These are phyloP conservation scores for Lactarius hengduanensis DNA, from an alignment of 768 basidiomycete genomes.

Conservation along the genomic window DNA sequence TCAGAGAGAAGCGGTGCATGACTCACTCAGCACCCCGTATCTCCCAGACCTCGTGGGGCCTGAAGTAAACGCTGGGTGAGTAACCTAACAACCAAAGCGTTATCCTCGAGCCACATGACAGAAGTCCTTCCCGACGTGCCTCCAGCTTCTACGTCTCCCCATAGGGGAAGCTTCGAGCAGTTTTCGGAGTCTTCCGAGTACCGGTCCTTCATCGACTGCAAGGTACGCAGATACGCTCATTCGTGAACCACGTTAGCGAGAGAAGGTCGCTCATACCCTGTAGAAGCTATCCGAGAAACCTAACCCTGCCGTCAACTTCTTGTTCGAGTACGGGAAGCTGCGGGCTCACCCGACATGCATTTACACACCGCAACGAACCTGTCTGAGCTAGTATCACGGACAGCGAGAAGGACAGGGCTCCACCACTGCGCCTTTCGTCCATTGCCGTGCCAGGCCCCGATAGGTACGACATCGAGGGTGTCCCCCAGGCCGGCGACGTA, in stretches of 20 bases:
- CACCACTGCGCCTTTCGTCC: slow-evolving; percentile 91
- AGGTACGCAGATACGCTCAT: slow-evolving; percentile 11
- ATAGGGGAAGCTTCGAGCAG: slow-evolving; percentile 51
- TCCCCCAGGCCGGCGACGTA: slow-evolving; percentile 82
- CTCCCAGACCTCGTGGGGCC: slow-evolving; percentile 84
- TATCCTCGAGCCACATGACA: slow-evolving; percentile 6
- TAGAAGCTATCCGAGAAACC: slow-evolving; percentile 87
- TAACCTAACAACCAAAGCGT: slow-evolving; percentile 44
- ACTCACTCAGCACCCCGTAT: slow-evolving; percentile 72
- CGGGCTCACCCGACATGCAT: slow-evolving; percentile 73
- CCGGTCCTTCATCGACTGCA: slow-evolving; percentile 58
- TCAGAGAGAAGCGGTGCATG: slow-evolving; percentile 1
- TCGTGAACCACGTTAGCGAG: background rate
- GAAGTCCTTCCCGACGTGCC: slow-evolving; percentile 40
- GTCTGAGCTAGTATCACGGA: slow-evolving; percentile 64
- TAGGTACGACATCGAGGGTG: slow-evolving; percentile 66
- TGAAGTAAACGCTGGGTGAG: slow-evolving; percentile 65
- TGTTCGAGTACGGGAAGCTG: background rate
- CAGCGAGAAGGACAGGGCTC: slow-evolving; percentile 81
- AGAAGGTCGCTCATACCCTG: slow-evolving; percentile 45
- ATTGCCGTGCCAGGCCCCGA: slow-evolving; percentile 87
- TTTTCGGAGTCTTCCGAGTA: slow-evolving; percentile 59
- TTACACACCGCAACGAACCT: slow-evolving; percentile 80
- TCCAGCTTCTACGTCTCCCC: slow-evolving; percentile 62
- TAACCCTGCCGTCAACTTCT: slow-evolving; percentile 31